Conservation (phyloP, 257 asterid genomes). For the Petrea volubilis region DNA sequence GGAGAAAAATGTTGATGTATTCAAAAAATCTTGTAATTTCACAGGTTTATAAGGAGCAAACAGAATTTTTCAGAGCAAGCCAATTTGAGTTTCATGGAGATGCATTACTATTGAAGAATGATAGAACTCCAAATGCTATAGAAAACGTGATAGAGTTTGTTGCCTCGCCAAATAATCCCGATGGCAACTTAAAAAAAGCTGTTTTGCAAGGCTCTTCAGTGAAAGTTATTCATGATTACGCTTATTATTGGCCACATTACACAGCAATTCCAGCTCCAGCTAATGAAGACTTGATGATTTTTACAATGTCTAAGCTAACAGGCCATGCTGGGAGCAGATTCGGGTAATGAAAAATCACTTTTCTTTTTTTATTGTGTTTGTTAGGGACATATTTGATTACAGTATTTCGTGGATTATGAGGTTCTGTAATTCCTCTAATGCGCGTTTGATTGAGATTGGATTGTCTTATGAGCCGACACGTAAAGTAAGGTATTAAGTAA, state of each 20-base stretch:
- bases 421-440: no score
- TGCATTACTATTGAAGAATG: not conserved
- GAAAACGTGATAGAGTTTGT: conserved; percentile 50
- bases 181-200: conserved; percentile 35
- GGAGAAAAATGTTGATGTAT: no score
- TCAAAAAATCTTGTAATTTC: no score
- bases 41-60: not conserved
- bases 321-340: conserved; percentile 47
- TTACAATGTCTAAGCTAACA: conserved; percentile 59
- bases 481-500: no score
- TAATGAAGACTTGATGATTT: conserved; percentile 56
- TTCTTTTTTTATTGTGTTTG: not conserved
- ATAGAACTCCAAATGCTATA: not conserved
- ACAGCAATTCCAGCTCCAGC: conserved; percentile 51
- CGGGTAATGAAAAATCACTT: not conserved
- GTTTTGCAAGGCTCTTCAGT: conserved; percentile 30
- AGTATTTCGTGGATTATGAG: no score
- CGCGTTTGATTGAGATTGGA: no score
- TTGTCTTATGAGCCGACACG: no score
- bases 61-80: not conserved
- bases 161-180: conserved; percentile 69
- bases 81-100: not conserved
- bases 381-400: not conserved
- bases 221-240: conserved; percentile 40
- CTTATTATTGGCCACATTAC: conserved; percentile 64